A percentile compares a stretch with the other conserved stretches of the same genome.
These are phyloP conservation scores for Fusarium sarcochroum DNA, from an alignment of 2,329 filamentous ascomycete genomes.

Conservation along the genomic window DNA sequence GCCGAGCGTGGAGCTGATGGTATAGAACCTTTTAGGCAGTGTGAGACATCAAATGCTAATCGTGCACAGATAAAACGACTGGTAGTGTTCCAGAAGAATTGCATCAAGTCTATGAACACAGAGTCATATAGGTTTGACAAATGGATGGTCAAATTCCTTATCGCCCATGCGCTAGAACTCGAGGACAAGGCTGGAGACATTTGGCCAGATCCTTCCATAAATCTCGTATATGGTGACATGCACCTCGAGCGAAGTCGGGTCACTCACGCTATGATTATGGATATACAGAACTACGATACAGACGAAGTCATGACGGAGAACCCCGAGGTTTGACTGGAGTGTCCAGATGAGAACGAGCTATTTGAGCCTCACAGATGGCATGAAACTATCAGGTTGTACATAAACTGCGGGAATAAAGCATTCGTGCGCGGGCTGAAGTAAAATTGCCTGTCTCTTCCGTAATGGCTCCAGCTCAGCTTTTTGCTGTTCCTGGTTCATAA, in stretches of 20 bases:
- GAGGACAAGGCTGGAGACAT: conserved; percentile 52
- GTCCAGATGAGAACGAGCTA: too few relatives aligned
- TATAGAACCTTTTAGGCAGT: not conserved
- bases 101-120: conserved; percentile 45
- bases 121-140: conserved; percentile 60
- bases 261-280: conserved; percentile 43
- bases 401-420: too few relatives aligned
- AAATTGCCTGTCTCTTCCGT: too few relatives aligned
- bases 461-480: too few relatives aligned
- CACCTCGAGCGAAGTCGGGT: conserved; percentile 40
- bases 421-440: too few relatives aligned
- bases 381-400: too few relatives aligned
- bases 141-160: conserved; percentile 62
- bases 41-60: not conserved
- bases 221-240: not conserved
- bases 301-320: not conserved
- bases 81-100: conserved; percentile 52
- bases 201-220: conserved; percentile 3
- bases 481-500: too few relatives aligned
- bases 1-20: conserved; percentile 54
- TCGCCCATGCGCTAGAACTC: conserved; percentile 51
- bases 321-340: too few relatives aligned
- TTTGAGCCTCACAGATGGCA: too few relatives aligned
- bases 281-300: conserved; percentile 27
- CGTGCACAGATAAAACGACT: conserved; percentile 50